Conservation (phyloP, 1,284 basidiomycete genomes). For the Exobasidium cylindrosporum region DNA sequence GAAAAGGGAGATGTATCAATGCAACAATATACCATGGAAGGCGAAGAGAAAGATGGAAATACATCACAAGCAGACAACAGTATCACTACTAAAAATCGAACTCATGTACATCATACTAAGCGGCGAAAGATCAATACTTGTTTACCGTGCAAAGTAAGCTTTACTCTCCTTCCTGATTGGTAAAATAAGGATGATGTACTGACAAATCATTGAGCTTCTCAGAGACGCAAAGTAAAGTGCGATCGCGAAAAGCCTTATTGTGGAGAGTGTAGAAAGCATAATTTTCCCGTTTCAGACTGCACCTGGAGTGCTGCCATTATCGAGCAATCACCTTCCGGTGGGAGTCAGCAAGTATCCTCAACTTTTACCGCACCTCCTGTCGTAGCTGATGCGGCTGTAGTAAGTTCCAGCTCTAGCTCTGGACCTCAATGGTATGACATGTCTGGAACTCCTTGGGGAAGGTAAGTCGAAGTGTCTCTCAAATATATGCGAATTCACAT, state of each 20-base stretch:
- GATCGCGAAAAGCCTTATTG: constrained; percentile 48
- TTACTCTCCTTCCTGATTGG: neutral
- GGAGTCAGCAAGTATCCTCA: neutral
- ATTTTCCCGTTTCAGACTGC: constrained; percentile 39
- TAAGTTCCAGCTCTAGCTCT: neutral
- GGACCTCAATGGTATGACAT: neutral
- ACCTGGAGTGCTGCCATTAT: constrained; percentile 37
- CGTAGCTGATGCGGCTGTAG: neutral
- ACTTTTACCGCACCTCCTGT: neutral
- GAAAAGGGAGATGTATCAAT: neutral
- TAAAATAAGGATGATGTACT: neutral
- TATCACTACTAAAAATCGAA: neutral
- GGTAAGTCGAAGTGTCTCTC: neutral
- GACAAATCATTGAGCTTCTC: too few relatives aligned
- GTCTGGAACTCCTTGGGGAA: neutral
- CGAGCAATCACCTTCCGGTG: neutral
- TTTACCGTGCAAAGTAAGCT: constrained; percentile 47
- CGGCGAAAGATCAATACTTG: constrained; percentile 51
- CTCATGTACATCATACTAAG: constrained; percentile 19
- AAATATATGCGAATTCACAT: too few relatives aligned
- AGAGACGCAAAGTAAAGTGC: constrained; percentile 45
- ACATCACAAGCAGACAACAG: neutral
- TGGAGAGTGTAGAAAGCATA: constrained; percentile 45
- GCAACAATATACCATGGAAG: neutral
- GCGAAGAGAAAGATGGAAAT: neutral